Conservation (phyloP, 2,329 filamentous ascomycete genomes). For the Lasiodiplodia sp. region DNA sequence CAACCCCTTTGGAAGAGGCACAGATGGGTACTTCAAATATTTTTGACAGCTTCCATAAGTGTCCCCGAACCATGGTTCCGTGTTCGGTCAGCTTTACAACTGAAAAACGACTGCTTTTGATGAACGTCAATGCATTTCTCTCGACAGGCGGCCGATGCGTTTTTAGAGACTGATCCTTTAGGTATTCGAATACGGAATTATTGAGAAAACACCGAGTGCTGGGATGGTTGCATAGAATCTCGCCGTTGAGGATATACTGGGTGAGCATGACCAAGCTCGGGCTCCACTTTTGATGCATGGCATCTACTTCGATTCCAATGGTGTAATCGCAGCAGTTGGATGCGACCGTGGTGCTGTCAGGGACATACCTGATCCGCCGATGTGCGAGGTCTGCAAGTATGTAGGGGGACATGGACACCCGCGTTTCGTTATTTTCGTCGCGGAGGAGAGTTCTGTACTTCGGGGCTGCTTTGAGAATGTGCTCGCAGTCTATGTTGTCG, state of each 20-base stretch:
- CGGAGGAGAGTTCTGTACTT: not conserved
- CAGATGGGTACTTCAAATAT: not conserved
- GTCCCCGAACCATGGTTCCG: not conserved
- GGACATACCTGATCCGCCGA: not conserved
- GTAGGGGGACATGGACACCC: not conserved
- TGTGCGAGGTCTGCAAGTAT: not conserved
- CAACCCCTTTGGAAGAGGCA: not conserved
- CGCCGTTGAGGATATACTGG: not conserved
- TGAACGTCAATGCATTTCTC: not conserved
- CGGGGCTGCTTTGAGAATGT: no score
- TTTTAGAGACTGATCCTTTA: not conserved
- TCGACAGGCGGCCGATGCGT: not conserved
- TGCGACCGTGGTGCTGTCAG: not conserved
- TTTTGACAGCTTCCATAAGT: not conserved
- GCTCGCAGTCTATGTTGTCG: no score
- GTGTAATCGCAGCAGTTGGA: not conserved
- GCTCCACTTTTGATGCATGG: not conserved
- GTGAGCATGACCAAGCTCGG: not conserved
- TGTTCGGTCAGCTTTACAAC: not conserved
- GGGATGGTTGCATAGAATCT: not conserved
- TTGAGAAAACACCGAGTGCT: not conserved
- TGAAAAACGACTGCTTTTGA: not conserved
- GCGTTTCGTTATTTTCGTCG: not conserved
- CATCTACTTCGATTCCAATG: not conserved
- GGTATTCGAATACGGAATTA: not conserved